Evolutionary conservation across 169 alveolate genomes (phyloP).

Genomic region (Plasmodium vivax): DNA sequence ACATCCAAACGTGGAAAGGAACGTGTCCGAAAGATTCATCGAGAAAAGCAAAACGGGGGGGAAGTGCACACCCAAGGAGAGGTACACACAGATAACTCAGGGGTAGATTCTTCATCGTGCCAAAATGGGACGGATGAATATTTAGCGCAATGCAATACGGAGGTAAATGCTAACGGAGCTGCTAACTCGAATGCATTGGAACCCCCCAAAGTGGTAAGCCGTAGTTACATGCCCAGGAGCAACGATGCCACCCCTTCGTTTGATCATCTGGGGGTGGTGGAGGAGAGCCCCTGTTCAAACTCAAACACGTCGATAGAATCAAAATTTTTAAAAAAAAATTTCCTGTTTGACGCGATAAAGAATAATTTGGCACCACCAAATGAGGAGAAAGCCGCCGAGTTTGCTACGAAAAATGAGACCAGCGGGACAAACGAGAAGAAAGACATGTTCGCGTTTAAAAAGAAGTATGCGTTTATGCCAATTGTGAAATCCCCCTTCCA

Average conservation of each 20-base stretch:
- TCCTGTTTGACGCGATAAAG: background rate
- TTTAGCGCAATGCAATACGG: background rate
- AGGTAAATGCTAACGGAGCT: background rate
- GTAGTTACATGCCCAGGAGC: background rate
- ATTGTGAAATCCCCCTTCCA: conserved; percentile 70
- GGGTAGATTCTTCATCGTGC: background rate
- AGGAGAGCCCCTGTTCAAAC: background rate
- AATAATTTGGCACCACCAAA: conserved; percentile 6
- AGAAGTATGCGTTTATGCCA: conserved; percentile 23
- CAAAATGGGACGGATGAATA: background rate
- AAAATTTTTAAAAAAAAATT: background rate
- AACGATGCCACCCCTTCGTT: background rate
- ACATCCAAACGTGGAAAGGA: background rate
- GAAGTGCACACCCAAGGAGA: background rate
- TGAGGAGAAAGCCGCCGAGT: background rate
- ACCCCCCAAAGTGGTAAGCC: background rate
- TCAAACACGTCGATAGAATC: conserved; percentile 32
- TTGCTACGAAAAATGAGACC: background rate
- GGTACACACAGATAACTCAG: background rate
- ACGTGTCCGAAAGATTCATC: background rate
- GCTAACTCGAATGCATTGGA: background rate
- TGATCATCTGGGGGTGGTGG: background rate
- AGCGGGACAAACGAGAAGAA: background rate
- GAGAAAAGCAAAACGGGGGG: background rate
- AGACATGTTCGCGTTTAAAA: conserved; percentile 6